A percentile compares a stretch with the other conserved stretches of the same genome.
These are phyloP conservation scores for Beta macrorhiza DNA, from an alignment of 179 eudicot genomes.

Conservation along the genomic window DNA sequence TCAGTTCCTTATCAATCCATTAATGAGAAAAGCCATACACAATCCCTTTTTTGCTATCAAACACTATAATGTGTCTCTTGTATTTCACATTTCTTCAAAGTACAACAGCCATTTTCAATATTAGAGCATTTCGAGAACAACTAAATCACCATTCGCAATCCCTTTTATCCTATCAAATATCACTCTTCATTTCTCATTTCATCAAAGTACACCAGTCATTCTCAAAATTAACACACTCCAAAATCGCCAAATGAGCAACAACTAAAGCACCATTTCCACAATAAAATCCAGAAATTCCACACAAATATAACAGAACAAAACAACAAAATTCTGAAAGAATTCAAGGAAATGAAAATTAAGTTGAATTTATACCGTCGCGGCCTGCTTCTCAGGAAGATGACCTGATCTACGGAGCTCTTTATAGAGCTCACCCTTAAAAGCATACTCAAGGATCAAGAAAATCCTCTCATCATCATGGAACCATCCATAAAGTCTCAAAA, in stretches of 20 bases:
- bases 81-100: neutral
- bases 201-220: too few species aligned
- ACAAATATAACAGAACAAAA: neutral
- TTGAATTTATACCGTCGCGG: conserved; percentile 56
- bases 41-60: neutral
- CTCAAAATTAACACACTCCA: too few species aligned
- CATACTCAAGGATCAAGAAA: conserved; percentile 76
- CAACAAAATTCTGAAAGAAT: neutral
- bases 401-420: conserved; percentile 47
- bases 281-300: too few species aligned
- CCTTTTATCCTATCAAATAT: too few species aligned
- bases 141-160: neutral
- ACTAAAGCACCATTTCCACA: too few species aligned
- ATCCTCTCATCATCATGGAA: conserved; percentile 77
- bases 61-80: neutral
- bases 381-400: conserved; percentile 59
- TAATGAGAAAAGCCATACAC: neutral
- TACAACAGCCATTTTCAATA: neutral
- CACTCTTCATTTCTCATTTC: too few species aligned
- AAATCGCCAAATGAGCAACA: too few species aligned
- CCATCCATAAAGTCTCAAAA: conserved; percentile 77
- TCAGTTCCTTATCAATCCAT: neutral
- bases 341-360: neutral
- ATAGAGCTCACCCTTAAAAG: conserved; percentile 78
- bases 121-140: neutral